Base-by-base conservation (phyloP, 148 eudicot species). In the Cornus florida region DNA sequence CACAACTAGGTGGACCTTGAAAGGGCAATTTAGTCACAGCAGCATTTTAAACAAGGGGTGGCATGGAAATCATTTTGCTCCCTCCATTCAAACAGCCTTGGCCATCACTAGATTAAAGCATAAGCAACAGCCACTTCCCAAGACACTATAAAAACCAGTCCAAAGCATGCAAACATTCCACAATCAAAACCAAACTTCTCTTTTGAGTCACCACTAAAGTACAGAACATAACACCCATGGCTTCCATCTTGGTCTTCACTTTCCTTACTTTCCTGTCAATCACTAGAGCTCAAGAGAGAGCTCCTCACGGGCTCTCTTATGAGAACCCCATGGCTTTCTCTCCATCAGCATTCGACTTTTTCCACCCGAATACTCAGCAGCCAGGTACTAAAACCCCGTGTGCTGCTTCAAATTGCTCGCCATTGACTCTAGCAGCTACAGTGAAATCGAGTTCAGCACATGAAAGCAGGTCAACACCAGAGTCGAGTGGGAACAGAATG, bases 231-330 rank as follows among this genome's bases (percentile, higher is more conserved):
- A 33, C 66, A 73, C 33, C 65, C 24, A 70, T 59, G 57, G 22
- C 79, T 65, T 72, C 81, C 67, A 67, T 82, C 28, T 68, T 86
- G 57, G 13, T 82, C 64, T 72, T 82, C 60, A 6, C 70, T 41
- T 50, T 77, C 2, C 76, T 90, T 62, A 64, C 84, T 73, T 53
- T 86, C 1, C 22, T 86, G 75, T 77, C 79, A 33, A 19, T 70
- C 3, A 67, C 72, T 28, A n/a, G 38, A 13, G 90, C 88, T 35
- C 88, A 87, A 75, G 86, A 85, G 9, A 83, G 91, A 74, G 84
- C 92, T 20, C 94, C 94, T 32, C 97, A 93, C n/a, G 93, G 97
- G 38, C 89, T 93, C 4, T 74, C 77, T 19, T 57, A 77, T 64
- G 82, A 85, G 74, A 73, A 60, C 76, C 92, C 95, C 0, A 31